Evolutionary conservation across 169 alveolate genomes (phyloP), one percentile per base, ranked within the genome.

Genomic region (Eimeria praecox): DNA sequence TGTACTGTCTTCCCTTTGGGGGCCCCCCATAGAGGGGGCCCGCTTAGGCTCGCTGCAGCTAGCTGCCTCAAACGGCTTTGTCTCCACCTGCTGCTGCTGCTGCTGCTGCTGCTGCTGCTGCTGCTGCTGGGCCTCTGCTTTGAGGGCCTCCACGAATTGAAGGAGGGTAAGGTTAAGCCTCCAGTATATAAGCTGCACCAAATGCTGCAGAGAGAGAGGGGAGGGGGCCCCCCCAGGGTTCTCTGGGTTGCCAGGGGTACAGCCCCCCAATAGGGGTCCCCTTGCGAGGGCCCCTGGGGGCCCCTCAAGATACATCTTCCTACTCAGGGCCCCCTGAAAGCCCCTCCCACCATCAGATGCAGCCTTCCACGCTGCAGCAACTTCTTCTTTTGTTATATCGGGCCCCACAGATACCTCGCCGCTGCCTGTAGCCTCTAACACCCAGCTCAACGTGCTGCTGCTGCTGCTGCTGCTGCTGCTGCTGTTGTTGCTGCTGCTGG

Each of bases 381-480:
- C 18, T 30, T 71, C 83, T 24, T 71, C 83, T 71, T 71, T 71
- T 30, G 52, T 71, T 30, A 71, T 71, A 71, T 71, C 83, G 44
- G 83, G 83, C 22, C 83, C 83, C 83, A 71, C 83, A 38, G 46
- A 24, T 44, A 71, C 40, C 44, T 71, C 83, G 14, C 83, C 44
- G 83, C 83, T 71, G 22, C 83, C 83, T 5, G 46, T 38, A 0
- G 46, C 83, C 46, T 71, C 83, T n/a, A 71, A 20, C 46, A 71
- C 52, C 83, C 83, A 71, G 83, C 44, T 71, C 52, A 30, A 71
- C 83, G 30, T 71, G 83, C 83, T 71, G 83, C 83, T 71, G 52
- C 83, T 71, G 49, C 83, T 38, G 83, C 46, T 9, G 83, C 22
- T 71, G 42, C 46, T 71, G 83, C 83, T 71, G 69, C 69, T 59